These are phyloP conservation scores for Fusarium euwallaceae DNA, from an alignment of 2,329 filamentous ascomycete species.

Conservation along the genomic window DNA sequence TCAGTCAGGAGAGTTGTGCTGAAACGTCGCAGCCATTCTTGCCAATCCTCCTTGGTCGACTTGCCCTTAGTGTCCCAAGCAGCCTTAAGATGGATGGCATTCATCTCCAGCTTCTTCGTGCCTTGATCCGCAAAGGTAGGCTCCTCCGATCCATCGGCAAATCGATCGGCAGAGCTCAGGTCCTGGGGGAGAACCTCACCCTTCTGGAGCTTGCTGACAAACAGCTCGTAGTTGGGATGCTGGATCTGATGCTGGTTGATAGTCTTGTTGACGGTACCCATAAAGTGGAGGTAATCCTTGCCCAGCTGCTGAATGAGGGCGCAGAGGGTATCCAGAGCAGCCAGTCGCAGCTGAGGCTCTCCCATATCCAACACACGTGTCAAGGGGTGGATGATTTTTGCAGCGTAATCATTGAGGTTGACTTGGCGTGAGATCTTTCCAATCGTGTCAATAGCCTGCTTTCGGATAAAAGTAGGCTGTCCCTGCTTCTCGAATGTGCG, in stretches of 20 bases:
- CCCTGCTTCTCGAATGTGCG: constrained; percentile 91
- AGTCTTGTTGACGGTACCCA: constrained; percentile 91
- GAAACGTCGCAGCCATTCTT: constrained; percentile 97
- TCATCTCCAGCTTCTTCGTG: constrained; percentile 95
- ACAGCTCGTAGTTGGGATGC: constrained; percentile 91
- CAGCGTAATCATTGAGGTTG: constrained; percentile 96
- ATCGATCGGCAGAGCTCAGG: constrained; percentile 86
- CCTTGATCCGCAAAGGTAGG: constrained; percentile 84
- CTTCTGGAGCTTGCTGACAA: constrained; percentile 93
- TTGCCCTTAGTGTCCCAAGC: constrained; percentile 98
- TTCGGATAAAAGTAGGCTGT: constrained; percentile 83
- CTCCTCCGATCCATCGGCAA: constrained; percentile 83
- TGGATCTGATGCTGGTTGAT: constrained; percentile 84
- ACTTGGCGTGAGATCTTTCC: constrained; percentile 95
- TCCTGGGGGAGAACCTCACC: constrained; percentile 96
- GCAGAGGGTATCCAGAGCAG: constrained; percentile 93
- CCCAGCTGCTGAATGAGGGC: constrained; percentile 96
- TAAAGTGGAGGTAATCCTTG: constrained; percentile 94
- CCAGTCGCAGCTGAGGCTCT: constrained; percentile 80
- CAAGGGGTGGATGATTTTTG: constrained; percentile 95
- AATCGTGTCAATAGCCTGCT: constrained; percentile 92
- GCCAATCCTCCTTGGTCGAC: constrained; percentile 98
- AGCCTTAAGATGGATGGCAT: constrained; percentile 95
- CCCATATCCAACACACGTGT: constrained; percentile 82
- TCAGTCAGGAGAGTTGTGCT: constrained; percentile 95